Base-by-base conservation (phyloP, 106 monocot genomes). In the Dendrobium officinale region DNA sequence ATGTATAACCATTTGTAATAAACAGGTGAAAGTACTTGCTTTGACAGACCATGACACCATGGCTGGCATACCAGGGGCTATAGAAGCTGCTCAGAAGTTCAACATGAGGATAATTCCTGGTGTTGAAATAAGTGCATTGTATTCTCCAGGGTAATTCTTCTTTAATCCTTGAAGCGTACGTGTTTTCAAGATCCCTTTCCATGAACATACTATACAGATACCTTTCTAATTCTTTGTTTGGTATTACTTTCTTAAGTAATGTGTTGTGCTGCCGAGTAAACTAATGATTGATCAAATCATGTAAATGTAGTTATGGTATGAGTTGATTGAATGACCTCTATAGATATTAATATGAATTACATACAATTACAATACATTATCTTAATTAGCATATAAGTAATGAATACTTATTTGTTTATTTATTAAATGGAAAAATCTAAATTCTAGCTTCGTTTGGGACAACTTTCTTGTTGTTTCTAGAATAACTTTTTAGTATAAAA, bases 11-110 rank as follows among this genome's bases (percentile, higher is more conserved):
- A 17, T 75, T 78, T 84, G 81, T 49, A 82, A 75, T 77, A 78
- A 82, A 77, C 88, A 88, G 88, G 88, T 88, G 61, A 88, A 83
- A 77, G 88, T 85, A 74, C 80, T 88, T 67, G 88, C 88, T 42
- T 64, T 88, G 78, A 88, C 88, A 10, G 88, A 88, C 48, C 88
- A 88, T 81, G 88, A 88, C 77, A 88, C 88, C 44, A 83, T 88
- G 88, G 82, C 83, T 51, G 88, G 88, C 76, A 75, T 88, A 31
- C 55, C 80, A 7, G 88, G 85, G 66, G 88, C 88, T 42, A 75
- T 78, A 33, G 83, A 88, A 85, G 83, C 88, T 55, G 88, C 81
- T 49, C 77, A 26, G 0, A 85, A 85, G 37, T 68, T 80, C 54
- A 77, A 47, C 72, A 85, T 88, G 44, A 82, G 67, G 67, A 85